phyloP scores from a whole-genome alignment of 2,329 filamentous ascomycete genomes.

The Trichoderma gracile region DNA sequence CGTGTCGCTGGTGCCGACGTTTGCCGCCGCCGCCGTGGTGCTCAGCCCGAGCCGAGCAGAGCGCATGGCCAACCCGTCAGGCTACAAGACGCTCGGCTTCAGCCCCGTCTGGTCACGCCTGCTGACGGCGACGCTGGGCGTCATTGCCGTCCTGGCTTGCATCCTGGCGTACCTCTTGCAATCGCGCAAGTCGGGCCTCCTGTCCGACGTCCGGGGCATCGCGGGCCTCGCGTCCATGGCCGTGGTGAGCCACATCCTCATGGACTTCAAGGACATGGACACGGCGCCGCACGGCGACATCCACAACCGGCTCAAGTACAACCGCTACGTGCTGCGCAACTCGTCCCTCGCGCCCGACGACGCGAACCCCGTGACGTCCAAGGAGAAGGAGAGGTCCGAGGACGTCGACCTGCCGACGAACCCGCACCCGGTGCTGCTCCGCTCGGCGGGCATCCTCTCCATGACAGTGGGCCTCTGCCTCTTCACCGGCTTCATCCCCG shows the following conservation, averaged over 20 bases:
- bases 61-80: slow-evolving; percentile 45
- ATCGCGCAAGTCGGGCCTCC: slow-evolving; percentile 63
- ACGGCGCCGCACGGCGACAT: slow-evolving; percentile 66
- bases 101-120: slow-evolving; percentile 61
- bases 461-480: slow-evolving; percentile 60
- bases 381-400: slow-evolving; percentile 49
- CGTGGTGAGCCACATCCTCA: slow-evolving; percentile 69
- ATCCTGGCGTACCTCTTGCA: slow-evolving; percentile 62
- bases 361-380: slow-evolving; percentile 44
- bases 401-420: slow-evolving; percentile 56
- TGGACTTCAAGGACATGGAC: slow-evolving; percentile 73
- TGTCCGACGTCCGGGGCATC: slow-evolving; percentile 70
- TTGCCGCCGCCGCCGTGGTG: slow-evolving; percentile 63
- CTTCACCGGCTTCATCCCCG: slow-evolving; percentile 59
- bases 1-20: slow-evolving; percentile 67
- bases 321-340: slow-evolving; percentile 69
- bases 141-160: slow-evolving; percentile 60
- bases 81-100: slow-evolving; percentile 57
- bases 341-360: slow-evolving; percentile 68
- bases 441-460: slow-evolving; percentile 58
- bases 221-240: slow-evolving; percentile 75
- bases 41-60: slow-evolving; percentile 54
- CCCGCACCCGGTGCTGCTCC: slow-evolving; percentile 69
- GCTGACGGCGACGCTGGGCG: slow-evolving; percentile 55
- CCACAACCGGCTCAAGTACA: slow-evolving; percentile 64